phyloP scores from a whole-genome alignment of 441 rosid genomes.

The Flueggea neowawraea region DNA sequence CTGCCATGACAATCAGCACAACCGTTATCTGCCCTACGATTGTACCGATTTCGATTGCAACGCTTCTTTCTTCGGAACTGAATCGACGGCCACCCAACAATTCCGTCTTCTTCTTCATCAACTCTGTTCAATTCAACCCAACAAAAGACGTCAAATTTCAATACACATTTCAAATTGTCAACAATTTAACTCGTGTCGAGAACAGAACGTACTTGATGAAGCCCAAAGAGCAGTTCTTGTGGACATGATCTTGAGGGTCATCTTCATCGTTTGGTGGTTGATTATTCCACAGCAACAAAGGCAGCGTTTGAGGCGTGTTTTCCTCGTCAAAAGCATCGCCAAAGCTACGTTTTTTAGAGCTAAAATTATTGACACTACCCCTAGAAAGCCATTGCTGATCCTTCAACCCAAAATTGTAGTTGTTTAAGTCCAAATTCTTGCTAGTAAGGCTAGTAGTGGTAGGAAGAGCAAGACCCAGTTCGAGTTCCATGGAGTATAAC shows the following conservation, averaged over 20 bases:
- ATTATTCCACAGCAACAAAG: conserved; percentile 31
- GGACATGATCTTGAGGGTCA: conserved; percentile 14
- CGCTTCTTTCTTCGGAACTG: conserved; percentile 28
- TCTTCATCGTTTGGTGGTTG: conserved; percentile 47
- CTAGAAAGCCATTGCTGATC: not conserved
- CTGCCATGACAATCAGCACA: conserved; percentile 13
- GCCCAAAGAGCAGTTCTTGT: conserved; percentile 14
- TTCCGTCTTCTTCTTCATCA: conserved; percentile 19
- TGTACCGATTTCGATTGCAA: conserved; percentile 2
- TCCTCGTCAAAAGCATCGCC: conserved; percentile 10
- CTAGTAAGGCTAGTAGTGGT: not conserved
- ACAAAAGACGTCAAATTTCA: no score
- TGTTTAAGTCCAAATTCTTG: not conserved
- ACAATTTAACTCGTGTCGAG: no score
- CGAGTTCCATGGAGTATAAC: conserved; percentile 34
- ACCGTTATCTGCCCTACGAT: conserved; percentile 14
- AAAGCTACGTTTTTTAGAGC: conserved; percentile 13
- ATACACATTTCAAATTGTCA: no score
- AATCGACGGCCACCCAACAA: conserved; percentile 68
- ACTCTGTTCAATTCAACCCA: conserved; percentile 13
- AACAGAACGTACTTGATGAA: conserved; percentile 17
- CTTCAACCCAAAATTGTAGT: no score
- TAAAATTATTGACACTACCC: not conserved
- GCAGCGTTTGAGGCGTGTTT: conserved; percentile 21
- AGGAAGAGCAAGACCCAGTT: conserved; percentile 43